Evolutionary conservation across 202 grass and related monocot species (phyloP).

Genomic region (Panicum virgatum): DNA sequence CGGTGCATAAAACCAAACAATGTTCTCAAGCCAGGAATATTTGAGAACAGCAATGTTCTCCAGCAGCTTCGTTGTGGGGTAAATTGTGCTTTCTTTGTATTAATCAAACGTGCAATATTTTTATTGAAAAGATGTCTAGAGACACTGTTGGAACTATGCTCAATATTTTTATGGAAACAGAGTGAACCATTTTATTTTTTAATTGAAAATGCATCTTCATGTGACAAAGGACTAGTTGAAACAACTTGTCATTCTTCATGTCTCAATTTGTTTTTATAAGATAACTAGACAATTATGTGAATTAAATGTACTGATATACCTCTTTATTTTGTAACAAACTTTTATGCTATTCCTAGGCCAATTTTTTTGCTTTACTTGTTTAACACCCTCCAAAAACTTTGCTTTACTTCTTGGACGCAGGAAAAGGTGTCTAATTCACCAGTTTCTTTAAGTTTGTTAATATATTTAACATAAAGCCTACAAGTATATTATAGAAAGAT

Average conservation of each 20-base stretch:
- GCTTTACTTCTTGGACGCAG: background rate
- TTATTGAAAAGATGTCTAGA: background rate
- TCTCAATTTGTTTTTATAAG: background rate
- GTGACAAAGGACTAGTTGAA: background rate
- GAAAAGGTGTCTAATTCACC: background rate
- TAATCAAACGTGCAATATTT: constrained; percentile 17
- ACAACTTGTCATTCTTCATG: background rate
- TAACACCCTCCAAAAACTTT: background rate
- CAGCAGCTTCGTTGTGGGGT: constrained; percentile 96
- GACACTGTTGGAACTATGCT: background rate
- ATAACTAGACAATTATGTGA: background rate
- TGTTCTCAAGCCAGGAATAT: constrained; percentile 91
- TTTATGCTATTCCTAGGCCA: background rate
- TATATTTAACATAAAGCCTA: background rate
- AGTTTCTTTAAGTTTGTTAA: background rate
- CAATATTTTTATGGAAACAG: background rate
- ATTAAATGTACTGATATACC: constrained; percentile 5
- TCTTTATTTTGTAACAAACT: constrained; percentile 10
- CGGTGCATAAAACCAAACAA: constrained; percentile 97
- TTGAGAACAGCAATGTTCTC: constrained; percentile 86
- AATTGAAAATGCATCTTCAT: constrained; percentile 4
- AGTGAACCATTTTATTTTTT: constrained; percentile 10
- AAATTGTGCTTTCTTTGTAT: constrained; percentile 41
- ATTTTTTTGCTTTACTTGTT: background rate
- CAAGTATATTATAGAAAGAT: background rate